Base-by-base conservation (phyloP, 1,284 basidiomycete species). In the Sanguinoderma infundibulare region DNA sequence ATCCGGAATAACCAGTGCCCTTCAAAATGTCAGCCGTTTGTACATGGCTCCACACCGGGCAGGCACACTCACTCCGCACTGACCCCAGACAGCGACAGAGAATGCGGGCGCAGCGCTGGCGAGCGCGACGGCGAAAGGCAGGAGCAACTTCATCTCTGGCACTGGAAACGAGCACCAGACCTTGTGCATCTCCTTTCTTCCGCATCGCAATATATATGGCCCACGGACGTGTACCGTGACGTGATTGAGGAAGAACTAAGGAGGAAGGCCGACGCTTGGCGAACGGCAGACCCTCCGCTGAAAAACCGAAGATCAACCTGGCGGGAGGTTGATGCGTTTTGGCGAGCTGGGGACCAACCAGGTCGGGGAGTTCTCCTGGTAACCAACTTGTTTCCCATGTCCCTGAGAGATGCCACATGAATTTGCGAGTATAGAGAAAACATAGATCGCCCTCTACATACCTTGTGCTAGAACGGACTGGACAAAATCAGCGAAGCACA, bases 11-110 rank as follows among this genome's bases (percentile, higher is more conserved):
- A 55, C 66, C 66, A 44, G 69, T 69, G 20, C 72, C 71, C 71
- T 73, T 22, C 14, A 2, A 12, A 20, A n/a, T n/a, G 6, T 38
- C 4, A 22, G 10, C 52, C 15, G 34, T 15, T n/a, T 8, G 14
- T 4, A n/a, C 3, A 28, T n/a, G 15, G 15, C 14, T n/a, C 24
- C 4, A 6, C 9, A 35, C 9, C 2, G 10, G 6, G 20, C 6
- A 22, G 12, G 39, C 15, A 12, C 3, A 69, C 72, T 39, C 53
- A 73, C 73, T 52, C 73, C 73, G 44, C 73, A 75, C 58, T 75
- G 73, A 24, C 71, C 72, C 72, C 72, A 74, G 50, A 73, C 70
- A 4, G 70, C 60, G 15, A 72, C 69, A 7, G 70, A 70, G 38
- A 74, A 59, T 8, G 67, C 70, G 12, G 73, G 68, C 1, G 68